These are phyloP conservation scores for Fusarium sp. DNA, from an alignment of 2,329 filamentous ascomycete genomes.

Conservation along the genomic window DNA sequence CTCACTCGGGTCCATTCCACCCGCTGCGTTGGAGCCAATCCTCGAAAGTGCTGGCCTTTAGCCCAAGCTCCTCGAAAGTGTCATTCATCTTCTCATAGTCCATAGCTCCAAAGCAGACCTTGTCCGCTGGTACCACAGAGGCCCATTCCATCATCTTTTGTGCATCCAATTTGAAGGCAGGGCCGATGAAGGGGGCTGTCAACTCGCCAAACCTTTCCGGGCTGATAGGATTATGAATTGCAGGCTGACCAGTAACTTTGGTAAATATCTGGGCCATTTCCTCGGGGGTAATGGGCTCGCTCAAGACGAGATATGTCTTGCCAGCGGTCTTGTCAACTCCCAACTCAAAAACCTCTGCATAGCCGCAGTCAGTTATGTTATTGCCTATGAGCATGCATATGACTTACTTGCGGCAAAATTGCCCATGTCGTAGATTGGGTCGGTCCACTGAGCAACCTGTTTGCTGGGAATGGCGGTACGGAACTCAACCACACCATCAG, in stretches of 20 bases:
- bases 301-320: constrained; percentile 6
- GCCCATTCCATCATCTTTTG: constrained; percentile 9
- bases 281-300: background rate
- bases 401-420: background rate
- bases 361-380: background rate
- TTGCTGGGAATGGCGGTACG: background rate
- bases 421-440: constrained; percentile 2
- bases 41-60: background rate
- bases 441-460: background rate
- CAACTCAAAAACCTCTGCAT: background rate
- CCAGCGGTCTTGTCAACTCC: background rate
- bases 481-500: background rate
- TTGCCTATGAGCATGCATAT: too few species aligned
- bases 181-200: background rate
- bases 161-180: background rate
- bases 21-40: background rate
- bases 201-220: background rate
- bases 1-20: background rate
- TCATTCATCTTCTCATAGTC: background rate
- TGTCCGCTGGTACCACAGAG: background rate
- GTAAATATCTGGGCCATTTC: background rate
- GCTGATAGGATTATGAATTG: background rate
- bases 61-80: background rate
- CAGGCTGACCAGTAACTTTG: background rate
- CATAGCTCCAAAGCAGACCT: background rate